These are phyloP conservation scores for Xylariaceae sp. DNA, from an alignment of 2,329 filamentous ascomycete species.

Conservation along the genomic window DNA sequence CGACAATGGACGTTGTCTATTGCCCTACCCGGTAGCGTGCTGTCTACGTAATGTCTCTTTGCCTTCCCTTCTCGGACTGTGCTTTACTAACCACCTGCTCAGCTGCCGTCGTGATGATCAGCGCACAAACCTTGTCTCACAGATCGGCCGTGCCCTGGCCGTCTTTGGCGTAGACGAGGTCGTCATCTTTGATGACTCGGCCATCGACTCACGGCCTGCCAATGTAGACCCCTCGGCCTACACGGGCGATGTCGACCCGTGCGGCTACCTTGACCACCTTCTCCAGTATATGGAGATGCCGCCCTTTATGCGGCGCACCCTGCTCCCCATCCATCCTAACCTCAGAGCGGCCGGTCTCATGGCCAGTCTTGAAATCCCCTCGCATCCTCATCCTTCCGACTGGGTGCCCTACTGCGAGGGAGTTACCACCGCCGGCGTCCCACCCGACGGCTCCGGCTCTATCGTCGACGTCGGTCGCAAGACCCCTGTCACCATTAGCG, in stretches of 20 bases:
- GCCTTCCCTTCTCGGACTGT: not conserved
- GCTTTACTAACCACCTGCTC: constrained; percentile 3
- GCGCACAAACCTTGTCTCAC: constrained; percentile 65
- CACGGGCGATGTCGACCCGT: constrained; percentile 69
- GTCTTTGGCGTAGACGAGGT: constrained; percentile 84
- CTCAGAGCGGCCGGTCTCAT: constrained; percentile 66
- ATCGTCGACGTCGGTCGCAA: constrained; percentile 54
- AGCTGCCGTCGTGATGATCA: constrained; percentile 70
- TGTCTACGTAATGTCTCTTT: constrained; percentile 61
- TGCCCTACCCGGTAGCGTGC: constrained; percentile 71
- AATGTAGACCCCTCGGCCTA: constrained; percentile 48
- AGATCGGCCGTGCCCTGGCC: constrained; percentile 73
- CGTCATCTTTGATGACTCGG: constrained; percentile 71
- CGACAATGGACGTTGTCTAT: constrained; percentile 71
- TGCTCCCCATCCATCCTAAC: constrained; percentile 77
- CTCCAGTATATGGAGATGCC: constrained; percentile 80
- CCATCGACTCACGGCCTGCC: constrained; percentile 39
- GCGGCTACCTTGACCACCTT: constrained; percentile 73
- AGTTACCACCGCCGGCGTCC: constrained; percentile 50
- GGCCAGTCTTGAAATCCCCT: constrained; percentile 77
- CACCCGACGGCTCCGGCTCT: constrained; percentile 42
- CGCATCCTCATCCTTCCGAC: constrained; percentile 70
- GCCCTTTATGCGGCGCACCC: constrained; percentile 67
- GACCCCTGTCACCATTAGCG: constrained; percentile 49
- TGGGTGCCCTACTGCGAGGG: constrained; percentile 79